A percentile compares a stretch with the other conserved stretches of the same genome.
Conservation (phyloP, 139 green algal genomes). For the Penium margaritaceum region DNA sequence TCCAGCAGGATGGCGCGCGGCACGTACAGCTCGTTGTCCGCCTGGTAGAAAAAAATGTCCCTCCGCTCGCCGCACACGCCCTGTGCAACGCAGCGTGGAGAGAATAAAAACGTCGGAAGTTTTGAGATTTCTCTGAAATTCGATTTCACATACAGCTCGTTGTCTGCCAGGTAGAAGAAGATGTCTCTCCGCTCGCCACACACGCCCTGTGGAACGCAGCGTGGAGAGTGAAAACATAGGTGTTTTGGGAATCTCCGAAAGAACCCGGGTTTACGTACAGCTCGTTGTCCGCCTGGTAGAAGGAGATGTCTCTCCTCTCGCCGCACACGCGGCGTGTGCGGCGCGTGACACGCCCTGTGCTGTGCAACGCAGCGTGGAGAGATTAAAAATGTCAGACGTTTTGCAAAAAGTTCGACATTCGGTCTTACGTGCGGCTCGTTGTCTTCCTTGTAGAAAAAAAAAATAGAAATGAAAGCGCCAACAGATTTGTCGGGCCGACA, state of each 20-base stretch:
- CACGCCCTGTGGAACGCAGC: too few relatives aligned
- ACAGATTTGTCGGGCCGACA: too few relatives aligned
- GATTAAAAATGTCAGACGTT: neutral
- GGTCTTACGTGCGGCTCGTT: slow-evolving; percentile 97
- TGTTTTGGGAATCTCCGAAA: too few relatives aligned
- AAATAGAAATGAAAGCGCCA: too few relatives aligned
- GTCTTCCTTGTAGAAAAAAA: slow-evolving; percentile 99
- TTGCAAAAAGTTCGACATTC: too few relatives aligned
- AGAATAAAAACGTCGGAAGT: neutral
- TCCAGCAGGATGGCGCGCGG: slow-evolving; percentile 90
- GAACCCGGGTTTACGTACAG: too few relatives aligned
- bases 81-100: slow-evolving; percentile 36
- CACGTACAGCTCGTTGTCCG: slow-evolving; percentile 96
- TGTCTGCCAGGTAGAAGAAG: slow-evolving; percentile 99
- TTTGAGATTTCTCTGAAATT: too few relatives aligned
- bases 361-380: slow-evolving; percentile 34
- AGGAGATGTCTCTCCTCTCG: slow-evolving; percentile 98
- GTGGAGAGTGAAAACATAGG: neutral
- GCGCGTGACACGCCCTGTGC: too few relatives aligned
- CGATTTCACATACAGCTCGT: slow-evolving; percentile 97
- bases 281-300: slow-evolving; percentile 99
- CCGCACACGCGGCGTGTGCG: too few relatives aligned
- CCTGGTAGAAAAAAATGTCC: slow-evolving; percentile 99
- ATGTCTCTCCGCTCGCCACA: slow-evolving; percentile 92
- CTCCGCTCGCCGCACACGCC: slow-evolving; percentile 88